Evolutionary conservation across 108 stramenopile species (phyloP).

Genomic region (Skeletonema menzelii): DNA sequence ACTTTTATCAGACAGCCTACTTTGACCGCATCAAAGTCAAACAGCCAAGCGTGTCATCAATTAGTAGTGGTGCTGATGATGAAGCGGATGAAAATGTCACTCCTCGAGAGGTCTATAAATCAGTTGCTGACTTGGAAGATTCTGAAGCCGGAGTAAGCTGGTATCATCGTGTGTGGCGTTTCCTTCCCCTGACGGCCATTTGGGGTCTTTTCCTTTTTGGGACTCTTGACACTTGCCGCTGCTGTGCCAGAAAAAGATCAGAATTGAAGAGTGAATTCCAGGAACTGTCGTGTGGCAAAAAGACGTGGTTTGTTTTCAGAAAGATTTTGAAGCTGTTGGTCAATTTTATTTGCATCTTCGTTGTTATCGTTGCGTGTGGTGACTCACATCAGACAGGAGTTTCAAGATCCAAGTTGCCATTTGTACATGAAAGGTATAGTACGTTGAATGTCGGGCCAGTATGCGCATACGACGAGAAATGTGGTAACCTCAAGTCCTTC

Average conservation of each 20-base stretch:
- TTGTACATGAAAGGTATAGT: background rate
- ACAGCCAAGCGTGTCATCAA: background rate
- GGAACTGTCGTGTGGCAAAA: background rate
- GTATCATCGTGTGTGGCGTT: slow-evolving; percentile 8
- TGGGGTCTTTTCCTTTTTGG: slow-evolving; percentile 8
- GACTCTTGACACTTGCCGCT: background rate
- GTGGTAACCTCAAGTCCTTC: slow-evolving; percentile 19
- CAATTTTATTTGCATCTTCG: background rate
- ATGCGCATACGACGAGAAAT: background rate
- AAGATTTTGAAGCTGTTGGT: background rate
- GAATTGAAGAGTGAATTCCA: background rate
- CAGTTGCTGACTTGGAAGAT: background rate
- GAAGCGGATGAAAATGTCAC: background rate
- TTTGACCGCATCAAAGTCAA: slow-evolving; percentile 9
- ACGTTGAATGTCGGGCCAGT: background rate
- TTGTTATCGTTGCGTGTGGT: background rate
- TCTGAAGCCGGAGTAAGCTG: background rate
- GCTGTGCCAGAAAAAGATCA: slow-evolving; percentile 2
- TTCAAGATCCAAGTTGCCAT: background rate
- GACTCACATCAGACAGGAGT: background rate
- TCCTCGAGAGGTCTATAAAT: slow-evolving; percentile 6
- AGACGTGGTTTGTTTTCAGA: slow-evolving; percentile 3
- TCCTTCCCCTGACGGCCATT: slow-evolving; percentile 6
- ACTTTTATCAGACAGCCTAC: slow-evolving; percentile 19
- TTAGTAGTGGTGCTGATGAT: background rate